These are phyloP conservation scores for Mycena latifolia DNA, from an alignment of 768 basidiomycete genomes.

Conservation along the genomic window DNA sequence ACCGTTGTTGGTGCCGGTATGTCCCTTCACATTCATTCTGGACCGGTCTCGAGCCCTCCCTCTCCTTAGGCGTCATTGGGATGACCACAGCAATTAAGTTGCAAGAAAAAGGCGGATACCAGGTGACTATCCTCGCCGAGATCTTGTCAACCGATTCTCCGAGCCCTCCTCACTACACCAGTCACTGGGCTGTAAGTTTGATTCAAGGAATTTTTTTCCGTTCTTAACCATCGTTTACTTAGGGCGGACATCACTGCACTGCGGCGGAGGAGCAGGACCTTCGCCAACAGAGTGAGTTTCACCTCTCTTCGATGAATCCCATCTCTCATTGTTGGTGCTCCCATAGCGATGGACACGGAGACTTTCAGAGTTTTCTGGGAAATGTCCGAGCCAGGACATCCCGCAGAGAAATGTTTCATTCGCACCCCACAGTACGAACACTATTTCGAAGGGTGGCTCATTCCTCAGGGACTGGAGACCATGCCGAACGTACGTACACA, in stretches of 20 bases:
- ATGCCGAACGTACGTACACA: slow-evolving; percentile 51
- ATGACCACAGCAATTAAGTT: too few species aligned
- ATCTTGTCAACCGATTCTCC: slow-evolving; percentile 64
- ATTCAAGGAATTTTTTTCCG: background rate
- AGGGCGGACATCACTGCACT: slow-evolving; percentile 73
- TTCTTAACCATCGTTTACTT: background rate
- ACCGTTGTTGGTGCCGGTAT: too few species aligned
- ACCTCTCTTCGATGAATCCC: background rate
- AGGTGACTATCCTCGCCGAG: slow-evolving; percentile 65
- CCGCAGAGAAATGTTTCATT: slow-evolving; percentile 63
- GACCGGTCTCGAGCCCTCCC: too few species aligned
- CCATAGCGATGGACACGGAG: too few species aligned
- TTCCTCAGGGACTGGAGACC: slow-evolving; percentile 45
- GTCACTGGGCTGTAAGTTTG: slow-evolving; percentile 65
- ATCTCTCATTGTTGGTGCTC: slow-evolving; percentile 11
- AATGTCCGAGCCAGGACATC: too few species aligned
- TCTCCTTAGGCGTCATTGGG: slow-evolving; percentile 75
- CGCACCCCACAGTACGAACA: slow-evolving; percentile 62
- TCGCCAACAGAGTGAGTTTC: slow-evolving; percentile 18
- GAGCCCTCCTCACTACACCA: slow-evolving; percentile 64
- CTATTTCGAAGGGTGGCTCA: slow-evolving; percentile 43
- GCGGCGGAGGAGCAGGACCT: slow-evolving; percentile 20
- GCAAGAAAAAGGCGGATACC: slow-evolving; percentile 58
- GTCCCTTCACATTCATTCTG: too few species aligned
- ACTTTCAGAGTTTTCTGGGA: too few species aligned